Conservation (phyloP, 768 basidiomycete species). For the Coprinopsis strossmayeri region DNA sequence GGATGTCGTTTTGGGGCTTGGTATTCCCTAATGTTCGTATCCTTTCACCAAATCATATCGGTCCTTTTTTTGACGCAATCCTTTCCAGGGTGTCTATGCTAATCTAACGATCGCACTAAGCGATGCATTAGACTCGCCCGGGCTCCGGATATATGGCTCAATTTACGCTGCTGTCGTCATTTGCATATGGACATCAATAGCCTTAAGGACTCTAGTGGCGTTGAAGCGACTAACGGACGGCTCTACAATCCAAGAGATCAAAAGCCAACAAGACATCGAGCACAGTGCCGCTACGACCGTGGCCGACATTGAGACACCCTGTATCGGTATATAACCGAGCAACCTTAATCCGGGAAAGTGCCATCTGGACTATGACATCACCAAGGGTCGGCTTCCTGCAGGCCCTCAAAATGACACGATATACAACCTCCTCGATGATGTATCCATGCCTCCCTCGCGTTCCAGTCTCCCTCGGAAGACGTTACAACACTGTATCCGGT, state of each 20-base stretch:
- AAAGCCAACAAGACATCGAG: background rate
- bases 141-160: constrained; percentile 53
- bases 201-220: constrained; percentile 32
- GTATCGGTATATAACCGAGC: too few relatives aligned
- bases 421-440: too few relatives aligned
- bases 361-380: too few relatives aligned
- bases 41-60: background rate
- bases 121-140: constrained; percentile 40
- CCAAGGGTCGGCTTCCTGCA: too few relatives aligned
- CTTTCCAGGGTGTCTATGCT: constrained; percentile 44
- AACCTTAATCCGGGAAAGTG: too few relatives aligned
- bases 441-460: background rate
- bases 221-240: constrained; percentile 14
- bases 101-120: constrained; percentile 53
- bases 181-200: constrained; percentile 46
- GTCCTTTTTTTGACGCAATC: background rate
- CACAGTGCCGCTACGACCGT: background rate
- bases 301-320: too few relatives aligned
- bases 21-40: constrained; percentile 59
- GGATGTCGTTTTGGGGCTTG: constrained; percentile 57
- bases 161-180: constrained; percentile 46
- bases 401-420: too few relatives aligned
- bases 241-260: background rate
- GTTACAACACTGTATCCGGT: constrained; percentile 11
- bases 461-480: constrained; percentile 4